Conservation (phyloP, 768 basidiomycete genomes). For the Podaxis carcinomalis region DNA sequence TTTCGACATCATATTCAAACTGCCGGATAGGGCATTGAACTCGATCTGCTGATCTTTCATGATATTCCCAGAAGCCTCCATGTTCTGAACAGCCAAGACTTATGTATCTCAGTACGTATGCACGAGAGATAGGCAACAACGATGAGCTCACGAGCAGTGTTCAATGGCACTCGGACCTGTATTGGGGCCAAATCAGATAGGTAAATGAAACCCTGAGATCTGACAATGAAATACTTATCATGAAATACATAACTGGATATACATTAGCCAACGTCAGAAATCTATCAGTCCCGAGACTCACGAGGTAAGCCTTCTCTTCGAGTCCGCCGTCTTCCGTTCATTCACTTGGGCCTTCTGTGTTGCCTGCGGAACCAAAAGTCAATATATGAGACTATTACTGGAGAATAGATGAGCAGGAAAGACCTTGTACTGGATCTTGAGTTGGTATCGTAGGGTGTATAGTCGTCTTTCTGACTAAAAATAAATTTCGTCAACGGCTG, state of each 20-base stretch:
- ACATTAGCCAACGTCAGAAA: not conserved
- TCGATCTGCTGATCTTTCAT: conserved; percentile 78
- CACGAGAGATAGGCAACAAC: not conserved
- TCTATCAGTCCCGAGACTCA: conserved; percentile 31
- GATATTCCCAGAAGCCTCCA: conserved; percentile 75
- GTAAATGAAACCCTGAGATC: not conserved
- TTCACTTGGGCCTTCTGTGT: conserved; percentile 75
- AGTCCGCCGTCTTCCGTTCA: conserved; percentile 72
- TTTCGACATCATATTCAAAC: conserved; percentile 86
- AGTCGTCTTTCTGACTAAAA: conserved; percentile 61
- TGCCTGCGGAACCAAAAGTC: conserved; percentile 30
- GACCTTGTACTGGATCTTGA: conserved; percentile 68
- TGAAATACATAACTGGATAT: conserved; percentile 64
- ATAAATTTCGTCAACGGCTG: not conserved
- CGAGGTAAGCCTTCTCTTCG: conserved; percentile 79
- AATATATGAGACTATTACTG: not conserved
- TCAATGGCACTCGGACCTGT: conserved; percentile 80
- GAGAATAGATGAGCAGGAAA: conserved; percentile 8
- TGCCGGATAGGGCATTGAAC: conserved; percentile 80
- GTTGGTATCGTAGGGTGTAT: conserved; percentile 66
- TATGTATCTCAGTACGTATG: not conserved
- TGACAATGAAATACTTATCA: conserved; percentile 45
- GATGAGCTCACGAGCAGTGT: conserved; percentile 56
- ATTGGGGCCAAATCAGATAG: conserved; percentile 17
- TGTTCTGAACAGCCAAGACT: conserved; percentile 88